phyloP scores from a whole-genome alignment of 306 rosid species.

The Cicer judaicum region DNA sequence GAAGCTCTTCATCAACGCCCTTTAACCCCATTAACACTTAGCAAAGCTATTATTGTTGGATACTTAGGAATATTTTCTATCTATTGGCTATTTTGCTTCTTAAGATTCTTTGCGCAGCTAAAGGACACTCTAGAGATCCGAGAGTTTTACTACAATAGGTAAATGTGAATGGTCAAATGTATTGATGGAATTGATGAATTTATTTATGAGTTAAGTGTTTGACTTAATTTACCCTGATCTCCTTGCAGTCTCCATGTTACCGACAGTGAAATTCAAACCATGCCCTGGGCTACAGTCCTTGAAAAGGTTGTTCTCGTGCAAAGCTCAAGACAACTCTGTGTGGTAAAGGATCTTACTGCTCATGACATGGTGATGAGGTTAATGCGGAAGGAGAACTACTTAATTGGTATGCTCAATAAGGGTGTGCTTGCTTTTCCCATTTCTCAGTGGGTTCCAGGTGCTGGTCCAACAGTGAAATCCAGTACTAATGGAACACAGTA shows the following conservation, averaged over 20 bases:
- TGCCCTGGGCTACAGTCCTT: slow-evolving; percentile 90
- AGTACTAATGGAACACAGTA: slow-evolving; percentile 56
- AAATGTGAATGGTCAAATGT: slow-evolving; percentile 24
- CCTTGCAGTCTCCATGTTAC: slow-evolving; percentile 82
- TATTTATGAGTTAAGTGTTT: not conserved
- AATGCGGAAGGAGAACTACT: slow-evolving; percentile 97
- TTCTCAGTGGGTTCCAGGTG: slow-evolving; percentile 91
- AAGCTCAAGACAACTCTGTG: slow-evolving; percentile 75
- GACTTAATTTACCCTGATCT: slow-evolving; percentile 34
- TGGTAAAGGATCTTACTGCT: slow-evolving; percentile 87
- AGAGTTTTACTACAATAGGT: slow-evolving; percentile 83
- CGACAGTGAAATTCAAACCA: slow-evolving; percentile 84
- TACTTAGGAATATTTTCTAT: slow-evolving; percentile 83
- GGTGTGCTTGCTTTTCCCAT: slow-evolving; percentile 94
- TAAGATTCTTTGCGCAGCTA: slow-evolving; percentile 87
- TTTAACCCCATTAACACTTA: slow-evolving; percentile 77
- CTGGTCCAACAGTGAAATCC: slow-evolving; percentile 73
- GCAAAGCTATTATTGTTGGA: slow-evolving; percentile 78
- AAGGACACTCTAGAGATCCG: slow-evolving; percentile 73
- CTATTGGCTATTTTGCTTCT: slow-evolving; percentile 90
- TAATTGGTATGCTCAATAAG: slow-evolving; percentile 94
- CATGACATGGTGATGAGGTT: slow-evolving; percentile 91
- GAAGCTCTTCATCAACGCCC: slow-evolving; percentile 91
- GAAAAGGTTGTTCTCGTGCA: slow-evolving; percentile 85
- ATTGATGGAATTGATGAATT: slow-evolving; percentile 19